Evolutionary conservation across 2,329 filamentous ascomycete genomes (phyloP).

Genomic region (Epichloe sp.): DNA sequence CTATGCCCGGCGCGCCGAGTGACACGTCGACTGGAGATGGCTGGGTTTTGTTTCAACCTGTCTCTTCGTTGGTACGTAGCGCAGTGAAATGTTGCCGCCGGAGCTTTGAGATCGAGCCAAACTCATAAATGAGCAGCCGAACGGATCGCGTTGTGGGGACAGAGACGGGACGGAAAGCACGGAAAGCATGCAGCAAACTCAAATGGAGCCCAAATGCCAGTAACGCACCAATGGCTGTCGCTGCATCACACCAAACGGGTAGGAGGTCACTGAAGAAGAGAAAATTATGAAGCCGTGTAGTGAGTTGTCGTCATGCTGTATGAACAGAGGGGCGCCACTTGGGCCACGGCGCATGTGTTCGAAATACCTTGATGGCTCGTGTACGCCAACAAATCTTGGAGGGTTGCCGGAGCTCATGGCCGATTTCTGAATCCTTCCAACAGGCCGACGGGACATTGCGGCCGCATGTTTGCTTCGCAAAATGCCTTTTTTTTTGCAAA

Average conservation of each 20-base stretch:
- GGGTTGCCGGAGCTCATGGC: background rate
- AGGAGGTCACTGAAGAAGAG: too few relatives aligned
- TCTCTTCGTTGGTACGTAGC: background rate
- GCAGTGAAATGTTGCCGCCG: background rate
- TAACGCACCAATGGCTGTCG: background rate
- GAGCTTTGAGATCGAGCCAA: background rate
- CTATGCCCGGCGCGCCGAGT: background rate
- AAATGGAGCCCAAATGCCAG: background rate
- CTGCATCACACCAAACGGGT: background rate
- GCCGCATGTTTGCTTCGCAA: background rate
- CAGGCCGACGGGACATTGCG: background rate
- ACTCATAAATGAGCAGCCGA: background rate
- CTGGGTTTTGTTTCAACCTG: background rate
- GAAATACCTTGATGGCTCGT: background rate
- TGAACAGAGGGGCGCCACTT: too few relatives aligned
- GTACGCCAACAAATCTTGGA: background rate
- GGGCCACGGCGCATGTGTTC: background rate
- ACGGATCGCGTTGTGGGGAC: background rate
- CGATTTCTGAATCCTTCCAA: background rate
- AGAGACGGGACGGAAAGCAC: background rate
- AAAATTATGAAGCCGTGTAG: background rate
- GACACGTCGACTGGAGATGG: background rate
- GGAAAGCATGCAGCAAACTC: background rate
- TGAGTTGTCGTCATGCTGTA: too few relatives aligned
- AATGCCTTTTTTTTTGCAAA: too few relatives aligned